A percentile compares a stretch with the other conserved stretches of the same genome.
Conservation (phyloP, 306 rosid genomes). For the Quercus suber region DNA sequence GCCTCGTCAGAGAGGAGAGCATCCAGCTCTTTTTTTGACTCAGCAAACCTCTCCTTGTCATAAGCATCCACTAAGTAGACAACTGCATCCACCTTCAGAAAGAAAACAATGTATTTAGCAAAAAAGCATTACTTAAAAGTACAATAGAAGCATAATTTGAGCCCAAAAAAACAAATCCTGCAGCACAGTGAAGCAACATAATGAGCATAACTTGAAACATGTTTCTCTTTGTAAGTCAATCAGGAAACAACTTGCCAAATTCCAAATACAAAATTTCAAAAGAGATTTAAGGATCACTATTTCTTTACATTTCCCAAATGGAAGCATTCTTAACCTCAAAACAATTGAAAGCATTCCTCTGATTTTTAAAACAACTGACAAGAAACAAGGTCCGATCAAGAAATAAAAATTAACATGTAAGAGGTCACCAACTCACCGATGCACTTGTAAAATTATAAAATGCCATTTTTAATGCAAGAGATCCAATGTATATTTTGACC, state of each 20-base stretch:
- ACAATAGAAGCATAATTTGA: not conserved
- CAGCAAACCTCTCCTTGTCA: constrained; percentile 81
- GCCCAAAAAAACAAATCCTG: not conserved
- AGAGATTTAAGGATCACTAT: not conserved
- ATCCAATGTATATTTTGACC: not conserved
- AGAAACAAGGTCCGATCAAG: not conserved
- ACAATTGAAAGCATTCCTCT: not conserved
- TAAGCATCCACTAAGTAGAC: constrained; percentile 74
- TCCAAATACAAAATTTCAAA: not conserved
- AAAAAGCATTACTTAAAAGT: not conserved
- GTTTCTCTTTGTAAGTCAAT: not conserved
- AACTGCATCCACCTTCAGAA: constrained; percentile 79
- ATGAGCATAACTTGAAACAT: not conserved
- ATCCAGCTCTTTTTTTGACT: constrained; percentile 78
- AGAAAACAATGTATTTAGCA: not conserved
- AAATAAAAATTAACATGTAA: not conserved
- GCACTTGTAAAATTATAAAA: not conserved
- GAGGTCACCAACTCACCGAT: not conserved
- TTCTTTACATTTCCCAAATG: not conserved
- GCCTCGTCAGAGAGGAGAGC: constrained; percentile 83
- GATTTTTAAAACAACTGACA: not conserved
- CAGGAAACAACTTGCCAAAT: not conserved
- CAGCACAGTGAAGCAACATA: not conserved
- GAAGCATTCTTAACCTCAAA: not conserved
- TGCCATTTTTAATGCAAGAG: not conserved